phyloP scores from a whole-genome alignment of 139 green algal species.

The Chlamydomonas eustigma region DNA sequence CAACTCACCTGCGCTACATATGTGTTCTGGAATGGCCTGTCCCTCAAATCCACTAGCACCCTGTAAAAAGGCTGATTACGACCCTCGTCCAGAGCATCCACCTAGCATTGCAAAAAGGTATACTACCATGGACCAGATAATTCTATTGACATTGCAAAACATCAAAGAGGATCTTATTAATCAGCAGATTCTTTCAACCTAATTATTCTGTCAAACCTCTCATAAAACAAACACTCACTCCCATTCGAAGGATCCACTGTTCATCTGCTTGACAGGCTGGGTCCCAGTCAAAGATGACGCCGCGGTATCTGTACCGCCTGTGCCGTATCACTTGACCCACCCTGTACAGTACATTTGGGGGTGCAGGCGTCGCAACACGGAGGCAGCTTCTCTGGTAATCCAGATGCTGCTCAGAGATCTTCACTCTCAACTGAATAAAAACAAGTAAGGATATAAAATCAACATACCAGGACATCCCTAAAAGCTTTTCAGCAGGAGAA shows the following conservation, averaged over 20 bases:
- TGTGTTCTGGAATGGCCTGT: constrained; percentile 32
- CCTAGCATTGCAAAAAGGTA: neutral
- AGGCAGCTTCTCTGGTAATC: neutral
- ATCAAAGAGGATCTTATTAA: too few species aligned
- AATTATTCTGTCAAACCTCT: neutral
- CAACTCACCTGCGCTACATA: constrained; percentile 51
- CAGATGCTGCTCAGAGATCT: neutral
- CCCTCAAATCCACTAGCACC: constrained; percentile 39
- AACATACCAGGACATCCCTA: too few species aligned
- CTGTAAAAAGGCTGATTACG: constrained; percentile 54
- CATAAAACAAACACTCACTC: neutral
- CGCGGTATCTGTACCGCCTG: constrained; percentile 44
- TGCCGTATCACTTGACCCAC: constrained; percentile 1
- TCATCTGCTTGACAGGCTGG: constrained; percentile 36
- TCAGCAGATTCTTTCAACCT: neutral
- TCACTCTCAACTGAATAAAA: neutral
- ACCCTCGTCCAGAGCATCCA: constrained; percentile 38
- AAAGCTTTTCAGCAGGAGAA: too few species aligned
- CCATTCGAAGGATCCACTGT: constrained; percentile 52
- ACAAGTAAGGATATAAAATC: too few species aligned
- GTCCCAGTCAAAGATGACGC: constrained; percentile 64
- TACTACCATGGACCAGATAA: neutral
- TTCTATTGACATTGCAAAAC: neutral
- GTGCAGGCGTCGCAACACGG: too few species aligned
- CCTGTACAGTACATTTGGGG: neutral